Evolutionary conservation across 2,329 filamentous ascomycete genomes (phyloP).

Genomic region (Ophiostoma tasmaniense): DNA sequence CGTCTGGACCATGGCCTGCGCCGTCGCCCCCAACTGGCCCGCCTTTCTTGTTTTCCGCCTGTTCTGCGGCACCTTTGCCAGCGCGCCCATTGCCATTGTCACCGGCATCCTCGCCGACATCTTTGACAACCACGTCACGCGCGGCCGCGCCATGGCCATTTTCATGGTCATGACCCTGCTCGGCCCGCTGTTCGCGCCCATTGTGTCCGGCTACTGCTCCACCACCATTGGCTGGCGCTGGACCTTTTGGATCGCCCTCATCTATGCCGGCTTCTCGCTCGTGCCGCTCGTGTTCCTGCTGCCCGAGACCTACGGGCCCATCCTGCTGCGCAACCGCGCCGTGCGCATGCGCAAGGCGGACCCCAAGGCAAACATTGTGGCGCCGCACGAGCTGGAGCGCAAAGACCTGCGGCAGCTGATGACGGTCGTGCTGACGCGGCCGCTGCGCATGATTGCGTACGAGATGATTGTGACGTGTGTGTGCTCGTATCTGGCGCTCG

Average conservation of each 20-base stretch:
- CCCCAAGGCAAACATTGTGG: conserved; percentile 39
- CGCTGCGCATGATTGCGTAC: conserved; percentile 60
- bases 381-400: conserved; percentile 55
- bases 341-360: conserved; percentile 47
- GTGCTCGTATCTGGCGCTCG: conserved; percentile 61
- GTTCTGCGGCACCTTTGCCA: conserved; percentile 42
- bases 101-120: conserved; percentile 59
- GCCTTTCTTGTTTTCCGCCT: conserved; percentile 48
- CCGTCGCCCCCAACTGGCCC: conserved; percentile 44
- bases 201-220: conserved; percentile 55
- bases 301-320: conserved; percentile 55
- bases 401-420: conserved; percentile 49
- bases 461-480: conserved; percentile 67
- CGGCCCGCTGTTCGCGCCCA: conserved; percentile 58
- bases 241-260: conserved; percentile 62
- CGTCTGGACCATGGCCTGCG: conserved; percentile 48
- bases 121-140: conserved; percentile 45
- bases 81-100: conserved; percentile 53
- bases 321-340: conserved; percentile 50
- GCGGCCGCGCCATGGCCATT: conserved; percentile 52
- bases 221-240: conserved; percentile 56
- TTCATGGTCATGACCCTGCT: conserved; percentile 54
- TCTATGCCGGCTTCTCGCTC: conserved; percentile 56
- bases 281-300: conserved; percentile 53
- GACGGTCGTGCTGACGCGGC: conserved; percentile 62